A percentile compares a stretch with the other conserved stretches of the same genome.
Evolutionary conservation across 2,329 filamentous ascomycete genomes (phyloP).

Genomic region (Fusarium praegraminearum): DNA sequence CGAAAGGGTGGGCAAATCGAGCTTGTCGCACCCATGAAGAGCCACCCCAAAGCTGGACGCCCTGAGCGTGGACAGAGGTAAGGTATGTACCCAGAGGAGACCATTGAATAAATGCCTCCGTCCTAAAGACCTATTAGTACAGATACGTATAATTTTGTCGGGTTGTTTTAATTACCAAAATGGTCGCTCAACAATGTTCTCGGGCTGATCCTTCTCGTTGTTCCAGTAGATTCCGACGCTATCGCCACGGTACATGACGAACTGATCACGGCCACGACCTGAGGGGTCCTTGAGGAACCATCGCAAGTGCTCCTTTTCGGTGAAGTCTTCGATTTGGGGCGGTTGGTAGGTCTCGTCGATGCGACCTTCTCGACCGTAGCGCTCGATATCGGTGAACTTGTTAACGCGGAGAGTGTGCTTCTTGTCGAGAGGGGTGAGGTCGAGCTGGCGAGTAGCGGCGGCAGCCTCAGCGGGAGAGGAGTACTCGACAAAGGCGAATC

Average conservation of each 20-base stretch:
- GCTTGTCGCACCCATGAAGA: constrained; percentile 89
- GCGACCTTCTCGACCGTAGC: constrained; percentile 92
- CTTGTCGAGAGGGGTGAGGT: constrained; percentile 91
- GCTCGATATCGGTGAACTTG: constrained; percentile 98
- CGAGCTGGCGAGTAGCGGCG: constrained; percentile 88
- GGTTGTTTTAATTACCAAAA: no score
- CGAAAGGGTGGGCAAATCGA: constrained; percentile 93
- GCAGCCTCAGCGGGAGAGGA: constrained; percentile 89
- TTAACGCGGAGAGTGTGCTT: constrained; percentile 96
- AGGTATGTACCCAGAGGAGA: constrained; percentile 94
- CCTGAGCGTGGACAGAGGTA: constrained; percentile 93
- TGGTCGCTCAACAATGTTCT: constrained; percentile 86
- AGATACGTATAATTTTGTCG: no score
- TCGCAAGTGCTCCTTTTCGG: constrained; percentile 92
- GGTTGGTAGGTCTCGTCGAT: constrained; percentile 90
- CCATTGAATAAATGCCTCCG: constrained; percentile 98
- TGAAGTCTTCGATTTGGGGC: constrained; percentile 85
- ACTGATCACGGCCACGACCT: constrained; percentile 89
- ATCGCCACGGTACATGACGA: constrained; percentile 92
- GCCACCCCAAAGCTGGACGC: constrained; percentile 97
- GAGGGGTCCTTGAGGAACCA: constrained; percentile 89
- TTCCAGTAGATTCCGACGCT: constrained; percentile 98
- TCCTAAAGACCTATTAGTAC: constrained; percentile 63
- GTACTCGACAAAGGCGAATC: constrained; percentile 98
- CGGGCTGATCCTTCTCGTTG: constrained; percentile 91